Conservation (phyloP, 192 early-diverging fungal genomes). For the Funneliformis geosporum region DNA sequence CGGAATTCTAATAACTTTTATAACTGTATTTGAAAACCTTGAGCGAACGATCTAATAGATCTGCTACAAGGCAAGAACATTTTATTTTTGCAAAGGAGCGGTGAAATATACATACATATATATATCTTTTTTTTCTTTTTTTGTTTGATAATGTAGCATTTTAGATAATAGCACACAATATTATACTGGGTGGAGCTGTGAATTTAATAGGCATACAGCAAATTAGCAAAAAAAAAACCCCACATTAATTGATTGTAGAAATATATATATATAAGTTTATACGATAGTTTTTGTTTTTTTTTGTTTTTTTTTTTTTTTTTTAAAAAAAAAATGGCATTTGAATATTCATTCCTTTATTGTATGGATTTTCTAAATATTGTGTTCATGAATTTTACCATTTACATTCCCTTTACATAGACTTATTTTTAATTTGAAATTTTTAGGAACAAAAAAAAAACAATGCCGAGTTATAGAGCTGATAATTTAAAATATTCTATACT, state of each 20-base stretch:
- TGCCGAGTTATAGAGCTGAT: not conserved
- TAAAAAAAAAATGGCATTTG: not conserved
- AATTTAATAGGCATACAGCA: not conserved
- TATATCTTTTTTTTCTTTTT: not conserved
- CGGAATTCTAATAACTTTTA: not conserved
- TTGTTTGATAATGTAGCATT: slow-evolving; percentile 1
- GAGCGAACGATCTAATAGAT: not conserved
- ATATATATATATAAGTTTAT: not conserved
- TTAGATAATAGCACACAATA: not conserved
- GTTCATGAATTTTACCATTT: not conserved
- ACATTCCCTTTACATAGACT: not conserved
- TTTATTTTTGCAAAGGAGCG: not conserved
- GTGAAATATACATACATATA: not conserved
- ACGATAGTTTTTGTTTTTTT: not conserved
- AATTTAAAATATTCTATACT: too few relatives aligned
- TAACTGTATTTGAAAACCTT: not conserved
- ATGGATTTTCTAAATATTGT: not conserved
- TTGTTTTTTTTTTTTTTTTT: not conserved
- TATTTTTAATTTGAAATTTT: not conserved
- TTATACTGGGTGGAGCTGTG: not conserved
- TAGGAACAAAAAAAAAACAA: not conserved
- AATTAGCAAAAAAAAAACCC: not conserved
- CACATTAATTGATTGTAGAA: not conserved
- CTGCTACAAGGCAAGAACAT: not conserved
- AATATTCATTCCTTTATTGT: not conserved